These are phyloP conservation scores for Leptodontidium sp. DNA, from an alignment of 2,329 filamentous ascomycete species.

Conservation along the genomic window DNA sequence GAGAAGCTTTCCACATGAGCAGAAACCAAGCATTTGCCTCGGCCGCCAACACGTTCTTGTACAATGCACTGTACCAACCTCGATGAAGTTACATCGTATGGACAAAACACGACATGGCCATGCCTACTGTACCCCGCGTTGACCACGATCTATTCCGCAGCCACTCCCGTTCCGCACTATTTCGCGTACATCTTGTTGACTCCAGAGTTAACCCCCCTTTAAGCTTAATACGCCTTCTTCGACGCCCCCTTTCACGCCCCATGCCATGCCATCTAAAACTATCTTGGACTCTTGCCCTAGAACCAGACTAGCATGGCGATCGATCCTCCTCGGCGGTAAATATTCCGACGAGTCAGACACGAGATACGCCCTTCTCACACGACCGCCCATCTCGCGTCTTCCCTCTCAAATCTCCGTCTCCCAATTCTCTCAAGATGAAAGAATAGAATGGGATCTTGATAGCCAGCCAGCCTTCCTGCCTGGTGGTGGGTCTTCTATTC, in stretches of 20 bases:
- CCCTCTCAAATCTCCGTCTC: not conserved
- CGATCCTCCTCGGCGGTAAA: slow-evolving; percentile 15
- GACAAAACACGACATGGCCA: slow-evolving; percentile 3
- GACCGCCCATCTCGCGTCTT: slow-evolving; percentile 6
- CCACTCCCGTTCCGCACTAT: slow-evolving; percentile 9
- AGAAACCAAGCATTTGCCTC: not conserved
- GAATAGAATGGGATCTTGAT: not conserved
- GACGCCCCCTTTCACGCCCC: not conserved
- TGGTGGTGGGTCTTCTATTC: too few relatives aligned
- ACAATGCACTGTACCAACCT: not conserved
- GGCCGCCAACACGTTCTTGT: not conserved
- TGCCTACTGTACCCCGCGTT: slow-evolving; percentile 1
- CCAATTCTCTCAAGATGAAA: not conserved
- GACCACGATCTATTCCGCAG: slow-evolving; percentile 5
- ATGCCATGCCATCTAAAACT: not conserved
- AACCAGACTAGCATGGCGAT: slow-evolving; percentile 11
- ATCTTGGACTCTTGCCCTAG: not conserved
- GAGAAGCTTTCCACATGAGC: slow-evolving; percentile 7
- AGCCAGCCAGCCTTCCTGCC: not conserved
- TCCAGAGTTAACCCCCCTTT: slow-evolving; percentile 5
- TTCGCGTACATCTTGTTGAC: slow-evolving; percentile 15
- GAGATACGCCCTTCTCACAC: slow-evolving; percentile 13
- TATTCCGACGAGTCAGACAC: slow-evolving; percentile 24
- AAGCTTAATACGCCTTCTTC: slow-evolving; percentile 27
- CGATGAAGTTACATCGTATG: not conserved